These are phyloP conservation scores for Cryphonectria carpinicola DNA, from an alignment of 2,329 filamentous ascomycete species.

Conservation along the genomic window DNA sequence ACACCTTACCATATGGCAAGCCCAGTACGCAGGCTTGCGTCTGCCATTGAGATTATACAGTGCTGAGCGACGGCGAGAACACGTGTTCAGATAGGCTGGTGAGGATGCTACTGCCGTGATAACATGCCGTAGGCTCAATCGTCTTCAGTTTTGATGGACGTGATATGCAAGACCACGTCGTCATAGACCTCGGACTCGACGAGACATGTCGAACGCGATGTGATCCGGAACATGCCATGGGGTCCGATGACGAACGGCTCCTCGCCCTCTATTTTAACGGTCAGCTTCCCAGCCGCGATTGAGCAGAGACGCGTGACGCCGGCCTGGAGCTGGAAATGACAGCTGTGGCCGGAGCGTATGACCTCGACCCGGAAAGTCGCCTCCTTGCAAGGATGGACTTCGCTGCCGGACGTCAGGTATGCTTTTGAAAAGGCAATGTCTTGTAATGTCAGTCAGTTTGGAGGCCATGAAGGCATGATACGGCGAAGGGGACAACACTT, in stretches of 20 bases:
- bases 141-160: not conserved
- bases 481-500: not conserved
- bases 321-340: conserved; percentile 29
- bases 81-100: not conserved
- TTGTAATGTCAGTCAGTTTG: conserved; percentile 21
- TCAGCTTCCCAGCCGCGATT: conserved; percentile 37
- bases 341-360: conserved; percentile 31
- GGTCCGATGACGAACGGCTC: conserved; percentile 34
- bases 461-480: not conserved
- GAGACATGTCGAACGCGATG: conserved; percentile 28
- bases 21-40: not conserved
- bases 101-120: not conserved
- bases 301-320: conserved; percentile 35
- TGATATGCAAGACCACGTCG: conserved; percentile 33
- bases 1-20: not conserved
- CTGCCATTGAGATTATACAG: not conserved
- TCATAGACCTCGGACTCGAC: conserved; percentile 33
- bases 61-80: not conserved
- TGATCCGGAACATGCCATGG: conserved; percentile 35
- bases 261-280: conserved; percentile 32
- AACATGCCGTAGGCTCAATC: not conserved
- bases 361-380: conserved; percentile 36
- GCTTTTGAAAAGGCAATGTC: conserved; percentile 40
- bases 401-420: conserved; percentile 33
- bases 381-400: conserved; percentile 34